Evolutionary conservation across 148 eudicot genomes (phyloP).

Genomic region (Rhododendron vialii): DNA sequence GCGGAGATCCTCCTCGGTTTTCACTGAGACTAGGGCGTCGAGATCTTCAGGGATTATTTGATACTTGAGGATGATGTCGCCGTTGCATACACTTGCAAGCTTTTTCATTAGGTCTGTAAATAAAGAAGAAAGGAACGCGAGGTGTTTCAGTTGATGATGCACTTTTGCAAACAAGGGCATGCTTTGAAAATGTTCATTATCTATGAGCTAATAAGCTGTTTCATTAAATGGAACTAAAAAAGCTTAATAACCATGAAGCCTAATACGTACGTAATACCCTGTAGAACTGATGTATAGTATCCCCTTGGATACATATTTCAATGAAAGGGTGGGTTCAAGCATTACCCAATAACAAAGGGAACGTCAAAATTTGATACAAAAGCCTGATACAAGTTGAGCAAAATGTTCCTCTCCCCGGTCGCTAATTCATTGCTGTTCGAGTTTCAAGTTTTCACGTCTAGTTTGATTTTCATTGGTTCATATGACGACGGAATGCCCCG

Average conservation of each 20-base stretch:
- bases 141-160: not conserved
- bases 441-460: too few relatives aligned
- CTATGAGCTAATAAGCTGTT: not conserved
- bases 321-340: not conserved
- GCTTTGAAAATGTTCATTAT: not conserved
- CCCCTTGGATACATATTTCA: not conserved
- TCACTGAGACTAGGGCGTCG: slow-evolving; percentile 63
- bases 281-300: not conserved
- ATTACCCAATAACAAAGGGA: not conserved
- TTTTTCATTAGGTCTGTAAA: slow-evolving; percentile 63
- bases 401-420: too few relatives aligned
- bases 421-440: too few relatives aligned
- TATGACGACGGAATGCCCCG: too few relatives aligned
- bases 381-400: not conserved
- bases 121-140: not conserved
- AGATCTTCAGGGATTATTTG: slow-evolving; percentile 64
- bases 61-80: slow-evolving; percentile 59
- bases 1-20: slow-evolving; percentile 63
- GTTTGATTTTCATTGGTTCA: too few relatives aligned
- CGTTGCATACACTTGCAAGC: slow-evolving; percentile 43
- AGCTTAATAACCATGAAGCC: not conserved
- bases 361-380: not conserved
- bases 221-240: not conserved
- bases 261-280: not conserved
- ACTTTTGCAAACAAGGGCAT: not conserved